A percentile compares a stretch with the other conserved stretches of the same genome.
Conservation (phyloP, 345 rosid genomes). For the Citrus sinensis region DNA sequence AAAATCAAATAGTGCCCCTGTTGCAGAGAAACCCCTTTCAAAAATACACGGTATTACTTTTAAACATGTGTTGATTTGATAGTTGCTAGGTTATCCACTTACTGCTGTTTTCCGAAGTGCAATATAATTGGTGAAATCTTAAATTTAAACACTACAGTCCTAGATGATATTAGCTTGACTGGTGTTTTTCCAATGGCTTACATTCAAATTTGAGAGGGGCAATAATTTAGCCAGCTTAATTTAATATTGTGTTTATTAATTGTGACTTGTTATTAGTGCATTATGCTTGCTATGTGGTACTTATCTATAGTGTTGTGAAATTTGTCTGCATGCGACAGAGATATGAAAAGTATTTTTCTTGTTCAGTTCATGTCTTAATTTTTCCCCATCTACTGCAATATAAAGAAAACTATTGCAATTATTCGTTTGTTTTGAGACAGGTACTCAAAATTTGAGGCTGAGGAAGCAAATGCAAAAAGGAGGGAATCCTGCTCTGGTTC, state of each 20-base stretch:
- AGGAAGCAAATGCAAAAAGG: constrained; percentile 43
- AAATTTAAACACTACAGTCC: not conserved
- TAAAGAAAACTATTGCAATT: not conserved
- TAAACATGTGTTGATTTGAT: constrained; percentile 5
- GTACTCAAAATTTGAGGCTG: constrained; percentile 37
- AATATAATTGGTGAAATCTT: too few species aligned
- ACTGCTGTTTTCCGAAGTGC: not conserved
- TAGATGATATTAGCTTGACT: not conserved
- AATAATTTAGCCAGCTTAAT: not conserved
- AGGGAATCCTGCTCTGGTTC: constrained; percentile 15
- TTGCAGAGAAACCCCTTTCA: constrained; percentile 20
- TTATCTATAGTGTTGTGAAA: not conserved
- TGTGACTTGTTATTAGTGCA: not conserved
- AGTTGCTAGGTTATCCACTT: not conserved
- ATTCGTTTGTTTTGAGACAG: constrained; percentile 28
- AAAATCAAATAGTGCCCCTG: constrained; percentile 10
- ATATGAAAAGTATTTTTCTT: not conserved
- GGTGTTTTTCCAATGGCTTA: not conserved
- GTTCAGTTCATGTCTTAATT: not conserved
- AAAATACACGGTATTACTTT: constrained; percentile 28
- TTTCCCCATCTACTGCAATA: not conserved
- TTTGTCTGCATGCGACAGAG: not conserved
- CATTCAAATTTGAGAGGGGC: not conserved
- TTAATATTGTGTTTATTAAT: not conserved
- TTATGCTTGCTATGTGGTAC: not conserved